Base-by-base conservation (phyloP, 2,329 filamentous ascomycete genomes). In the Byssothecium circinans region DNA sequence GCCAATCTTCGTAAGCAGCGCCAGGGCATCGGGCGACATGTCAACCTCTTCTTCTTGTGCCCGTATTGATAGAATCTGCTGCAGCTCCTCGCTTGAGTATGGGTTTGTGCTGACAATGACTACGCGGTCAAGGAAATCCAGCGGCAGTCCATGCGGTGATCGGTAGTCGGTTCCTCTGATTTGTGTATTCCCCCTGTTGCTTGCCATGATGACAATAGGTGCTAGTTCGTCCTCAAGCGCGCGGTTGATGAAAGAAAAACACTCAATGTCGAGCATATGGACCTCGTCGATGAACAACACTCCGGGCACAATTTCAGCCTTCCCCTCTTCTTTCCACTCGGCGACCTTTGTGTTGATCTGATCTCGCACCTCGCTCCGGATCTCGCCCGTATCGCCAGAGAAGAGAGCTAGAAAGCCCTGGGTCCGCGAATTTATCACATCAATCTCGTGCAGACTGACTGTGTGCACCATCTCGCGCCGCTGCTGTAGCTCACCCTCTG, bases 291-390 rank as follows among this genome's bases (percentile, higher is more conserved):
- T 95, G 78, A 99, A 99, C 7, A 99, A 78, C 7, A 99, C 94
- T 37, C 94, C 94, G 0, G 94, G 94, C 0, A 99, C 91, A 45
- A 99, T 97, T 75, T 95, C 91, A 2, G 94, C 94, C 74, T 99
- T 99, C 75, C 94, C 94, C 75, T 99, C 94, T 73, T 99, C 94
- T 74, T 95, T 96, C 94, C 94, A 99, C 74, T 99, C 94, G 39
- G 87, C 91, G 2, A 99, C 91, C 75, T 99, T 99, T 60, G 89
- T 96, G 77, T 99, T 95, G 80, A 99, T 99, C 78, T 99, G 94
- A 70, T 97, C 92, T 47, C 94, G 86, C 53, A 99, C 92, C 74
- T 99, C 94, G 71, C 89, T 95, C 65, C 94, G 82, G 63, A 99
- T 99, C 78, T 99, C 94, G 60, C 94, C 94, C 1, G 94, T 99